A percentile compares a stretch with the other conserved stretches of the same genome.
Evolutionary conservation across 2,329 filamentous ascomycete genomes (phyloP).

Genomic region (Clonostachys rosea): DNA sequence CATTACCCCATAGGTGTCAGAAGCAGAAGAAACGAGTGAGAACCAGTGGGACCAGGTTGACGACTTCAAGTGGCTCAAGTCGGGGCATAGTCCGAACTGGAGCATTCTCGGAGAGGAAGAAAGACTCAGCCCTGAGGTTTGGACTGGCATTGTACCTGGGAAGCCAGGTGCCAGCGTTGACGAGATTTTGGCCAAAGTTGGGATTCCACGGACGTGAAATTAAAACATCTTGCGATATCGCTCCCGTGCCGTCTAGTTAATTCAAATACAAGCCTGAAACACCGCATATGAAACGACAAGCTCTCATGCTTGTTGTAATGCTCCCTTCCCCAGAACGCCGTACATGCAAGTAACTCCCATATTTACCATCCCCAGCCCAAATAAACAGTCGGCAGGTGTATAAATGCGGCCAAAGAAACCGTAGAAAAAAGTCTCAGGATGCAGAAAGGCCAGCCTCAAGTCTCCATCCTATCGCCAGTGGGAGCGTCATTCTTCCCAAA

Average conservation of each 20-base stretch:
- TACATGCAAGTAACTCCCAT: neutral
- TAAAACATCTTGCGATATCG: neutral
- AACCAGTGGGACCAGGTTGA: conserved; percentile 90
- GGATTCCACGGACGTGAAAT: conserved; percentile 20
- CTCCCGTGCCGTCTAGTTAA: neutral
- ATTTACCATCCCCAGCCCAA: neutral
- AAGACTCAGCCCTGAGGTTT: conserved; percentile 57
- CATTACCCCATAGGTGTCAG: conserved; percentile 12
- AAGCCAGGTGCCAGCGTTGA: conserved; percentile 56
- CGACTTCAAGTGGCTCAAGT: conserved; percentile 96
- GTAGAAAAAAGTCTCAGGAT: too few species aligned
- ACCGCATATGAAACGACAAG: neutral
- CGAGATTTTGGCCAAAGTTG: conserved; percentile 56
- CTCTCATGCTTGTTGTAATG: neutral
- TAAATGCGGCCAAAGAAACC: too few species aligned
- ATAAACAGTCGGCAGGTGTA: too few species aligned
- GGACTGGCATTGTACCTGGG: conserved; percentile 65
- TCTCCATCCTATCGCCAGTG: conserved; percentile 32
- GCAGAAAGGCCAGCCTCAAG: conserved; percentile 11
- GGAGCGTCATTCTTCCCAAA: conserved; percentile 15
- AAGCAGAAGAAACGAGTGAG: conserved; percentile 21
- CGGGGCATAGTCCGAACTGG: conserved; percentile 87
- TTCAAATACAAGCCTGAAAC: neutral
- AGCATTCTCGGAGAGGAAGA: conserved; percentile 57
- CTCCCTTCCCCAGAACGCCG: neutral